These are phyloP conservation scores for Closterium sp. DNA, from an alignment of 139 green algal species.

Conservation along the genomic window DNA sequence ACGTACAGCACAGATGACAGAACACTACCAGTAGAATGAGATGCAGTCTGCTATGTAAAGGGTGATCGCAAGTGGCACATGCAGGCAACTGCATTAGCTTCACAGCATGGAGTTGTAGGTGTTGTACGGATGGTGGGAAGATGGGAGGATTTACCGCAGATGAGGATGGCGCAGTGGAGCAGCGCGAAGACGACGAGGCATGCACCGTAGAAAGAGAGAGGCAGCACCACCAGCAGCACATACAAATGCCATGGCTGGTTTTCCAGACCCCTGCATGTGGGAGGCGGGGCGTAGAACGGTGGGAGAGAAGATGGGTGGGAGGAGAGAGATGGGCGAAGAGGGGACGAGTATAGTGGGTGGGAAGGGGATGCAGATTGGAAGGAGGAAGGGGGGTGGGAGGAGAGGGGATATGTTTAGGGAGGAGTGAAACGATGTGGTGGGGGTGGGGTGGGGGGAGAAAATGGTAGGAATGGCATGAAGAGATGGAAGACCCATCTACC, in stretches of 20 bases:
- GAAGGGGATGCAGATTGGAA: background rate
- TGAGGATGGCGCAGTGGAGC: background rate
- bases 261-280: background rate
- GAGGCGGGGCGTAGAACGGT: background rate
- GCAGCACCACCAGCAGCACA: background rate
- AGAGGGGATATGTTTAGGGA: background rate
- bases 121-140: background rate
- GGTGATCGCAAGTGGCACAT: background rate
- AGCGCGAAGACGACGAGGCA: background rate
- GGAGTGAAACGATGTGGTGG: background rate
- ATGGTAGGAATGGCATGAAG: too few relatives aligned
- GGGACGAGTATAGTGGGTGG: background rate
- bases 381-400: background rate
- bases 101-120: background rate
- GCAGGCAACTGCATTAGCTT: background rate
- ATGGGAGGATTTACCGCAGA: background rate
- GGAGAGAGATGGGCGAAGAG: background rate
- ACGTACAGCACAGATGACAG: background rate
- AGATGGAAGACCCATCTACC: background rate
- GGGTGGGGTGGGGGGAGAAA: background rate
- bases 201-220: background rate
- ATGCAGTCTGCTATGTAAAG: background rate
- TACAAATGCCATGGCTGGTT: background rate
- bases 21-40: background rate
- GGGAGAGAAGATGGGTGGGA: background rate